These are phyloP conservation scores for Rosa chinensis DNA, from an alignment of 306 rosid genomes.

Conservation along the genomic window DNA sequence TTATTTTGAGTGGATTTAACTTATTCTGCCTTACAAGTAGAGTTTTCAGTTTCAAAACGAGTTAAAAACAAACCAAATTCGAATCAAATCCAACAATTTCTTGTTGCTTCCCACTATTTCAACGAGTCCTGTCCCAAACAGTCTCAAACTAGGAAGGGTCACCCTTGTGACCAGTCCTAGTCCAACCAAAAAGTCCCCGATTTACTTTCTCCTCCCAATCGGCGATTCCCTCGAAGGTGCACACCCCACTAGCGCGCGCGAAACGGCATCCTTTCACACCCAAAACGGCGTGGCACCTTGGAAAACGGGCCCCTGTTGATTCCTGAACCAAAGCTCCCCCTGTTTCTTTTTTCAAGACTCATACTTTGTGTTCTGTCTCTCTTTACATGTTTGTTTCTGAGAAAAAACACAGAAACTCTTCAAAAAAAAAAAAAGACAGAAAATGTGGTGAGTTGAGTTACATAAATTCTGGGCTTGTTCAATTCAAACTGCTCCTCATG, in stretches of 20 bases:
- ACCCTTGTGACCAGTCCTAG: background rate
- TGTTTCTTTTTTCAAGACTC: constrained; percentile 7
- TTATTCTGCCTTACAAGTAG: too few species aligned
- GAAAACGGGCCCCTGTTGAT: background rate
- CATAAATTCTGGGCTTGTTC: background rate
- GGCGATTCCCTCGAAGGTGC: constrained; percentile 3
- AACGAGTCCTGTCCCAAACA: background rate
- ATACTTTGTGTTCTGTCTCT: background rate
- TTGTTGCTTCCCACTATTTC: background rate
- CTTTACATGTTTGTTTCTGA: background rate
- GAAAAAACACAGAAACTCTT: too few species aligned
- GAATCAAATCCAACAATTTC: background rate
- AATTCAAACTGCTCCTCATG: background rate
- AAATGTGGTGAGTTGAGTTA: background rate
- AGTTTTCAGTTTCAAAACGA: too few species aligned
- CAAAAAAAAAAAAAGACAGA: constrained; percentile 4
- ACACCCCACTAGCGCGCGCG: background rate
- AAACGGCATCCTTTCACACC: background rate
- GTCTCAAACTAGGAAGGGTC: background rate
- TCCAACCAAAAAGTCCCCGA: background rate
- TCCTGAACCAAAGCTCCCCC: background rate
- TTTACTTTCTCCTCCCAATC: background rate
- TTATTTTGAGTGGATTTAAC: too few species aligned
- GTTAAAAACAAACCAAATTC: too few species aligned
- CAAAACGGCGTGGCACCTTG: background rate